Base-by-base conservation (phyloP, 352 stramenopile species). In the Globisporangium heterothallicum region DNA sequence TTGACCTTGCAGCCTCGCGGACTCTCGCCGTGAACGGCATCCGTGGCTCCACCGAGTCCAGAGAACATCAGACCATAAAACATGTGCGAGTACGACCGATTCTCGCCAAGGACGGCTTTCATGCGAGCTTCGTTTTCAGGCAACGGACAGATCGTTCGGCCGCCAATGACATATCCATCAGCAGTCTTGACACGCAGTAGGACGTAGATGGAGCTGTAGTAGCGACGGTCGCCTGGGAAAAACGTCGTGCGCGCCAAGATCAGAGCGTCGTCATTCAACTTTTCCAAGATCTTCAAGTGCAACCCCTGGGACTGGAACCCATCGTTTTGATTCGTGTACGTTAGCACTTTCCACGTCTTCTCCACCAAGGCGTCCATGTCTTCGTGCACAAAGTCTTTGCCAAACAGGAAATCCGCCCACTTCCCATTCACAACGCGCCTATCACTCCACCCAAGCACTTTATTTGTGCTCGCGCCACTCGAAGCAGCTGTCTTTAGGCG, bases 281-380 rank as follows among this genome's bases (percentile, higher is more conserved):
- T 50, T 27, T 66, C 60, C 4, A 79, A 50, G 6, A 79, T 56
- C 41, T 75, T 79, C 60, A 79, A 58, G 42, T 75, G 41, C 63
- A 52, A 43, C 63, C 51, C 2, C 49, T 41, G 36, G 53, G 54
- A 19, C 66, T 71, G 66, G 59, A 74, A 64, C 8, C 74, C 21
- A 10, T 46, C 25, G 12, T 45, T 64, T 34, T 59, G 49, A 21
- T 64, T 16, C 14, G 24, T 6, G 21, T 64, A 29, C 49, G 51
- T 68, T 50, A 72, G 50, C 35, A 77, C 51, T 43, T 56, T 38
- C 63, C 63, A 70, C 16, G 63, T 67, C 38, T 56, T 61, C 9
- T 24, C 27, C 9, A 58, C 46, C 10, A 67, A 47, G 16, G 57
- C 42, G 9, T 67, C 55, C 3, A 63, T 29, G 18, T 47, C 32